Evolutionary conservation across 2,329 filamentous ascomycete species (phyloP).

Genomic region (Ophiostoma sp.): DNA sequence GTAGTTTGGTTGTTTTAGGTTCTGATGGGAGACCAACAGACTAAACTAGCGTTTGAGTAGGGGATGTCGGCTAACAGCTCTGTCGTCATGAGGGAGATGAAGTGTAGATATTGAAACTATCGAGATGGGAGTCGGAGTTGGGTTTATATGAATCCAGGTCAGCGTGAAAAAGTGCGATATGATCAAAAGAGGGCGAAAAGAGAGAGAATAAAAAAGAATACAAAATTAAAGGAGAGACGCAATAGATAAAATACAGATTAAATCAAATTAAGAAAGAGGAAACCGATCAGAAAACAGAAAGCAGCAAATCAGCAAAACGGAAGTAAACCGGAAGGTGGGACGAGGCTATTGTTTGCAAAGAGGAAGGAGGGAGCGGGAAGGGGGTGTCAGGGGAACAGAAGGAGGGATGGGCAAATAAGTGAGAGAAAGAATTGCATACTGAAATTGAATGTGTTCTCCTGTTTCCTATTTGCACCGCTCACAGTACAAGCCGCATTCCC

Average conservation of each 20-base stretch:
- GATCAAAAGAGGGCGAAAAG: background rate
- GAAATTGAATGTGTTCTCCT: background rate
- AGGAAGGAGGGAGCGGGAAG: constrained; percentile 5
- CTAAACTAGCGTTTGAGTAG: background rate
- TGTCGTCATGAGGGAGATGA: background rate
- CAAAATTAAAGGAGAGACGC: background rate
- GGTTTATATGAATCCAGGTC: background rate
- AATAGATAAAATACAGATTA: background rate
- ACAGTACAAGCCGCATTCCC: background rate
- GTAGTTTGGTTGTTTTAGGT: background rate
- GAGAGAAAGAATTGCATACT: background rate
- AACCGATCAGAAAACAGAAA: background rate
- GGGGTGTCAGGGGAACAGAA: constrained; percentile 8
- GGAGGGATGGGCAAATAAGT: constrained; percentile 1
- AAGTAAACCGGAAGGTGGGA: constrained; percentile 18
- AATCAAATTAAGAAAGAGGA: background rate
- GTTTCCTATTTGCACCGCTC: no score
- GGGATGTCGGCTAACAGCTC: background rate
- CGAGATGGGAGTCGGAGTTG: background rate
- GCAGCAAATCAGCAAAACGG: background rate
- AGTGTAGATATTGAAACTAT: background rate
- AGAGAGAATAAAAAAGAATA: background rate
- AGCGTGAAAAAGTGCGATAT: background rate
- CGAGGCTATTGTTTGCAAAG: constrained; percentile 14
- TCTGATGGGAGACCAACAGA: no score